Conservation (phyloP, 106 monocot species). For the Acorus calamus region DNA sequence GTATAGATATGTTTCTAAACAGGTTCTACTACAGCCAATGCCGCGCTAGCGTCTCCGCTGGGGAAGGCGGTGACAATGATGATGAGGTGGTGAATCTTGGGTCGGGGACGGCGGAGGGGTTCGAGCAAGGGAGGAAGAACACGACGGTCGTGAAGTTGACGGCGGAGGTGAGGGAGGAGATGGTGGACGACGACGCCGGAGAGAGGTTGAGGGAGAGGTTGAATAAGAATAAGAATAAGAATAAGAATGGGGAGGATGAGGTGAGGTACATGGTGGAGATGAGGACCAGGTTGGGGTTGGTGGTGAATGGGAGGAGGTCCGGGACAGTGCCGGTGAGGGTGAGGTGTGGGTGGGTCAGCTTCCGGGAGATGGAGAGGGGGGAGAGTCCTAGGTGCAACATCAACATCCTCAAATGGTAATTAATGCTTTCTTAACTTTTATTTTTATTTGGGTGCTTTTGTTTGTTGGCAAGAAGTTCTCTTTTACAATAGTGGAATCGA, state of each 20-base stretch:
- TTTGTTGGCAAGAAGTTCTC: too few relatives aligned
- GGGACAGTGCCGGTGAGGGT: not conserved
- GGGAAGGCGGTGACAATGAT: not conserved
- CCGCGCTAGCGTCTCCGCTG: too few relatives aligned
- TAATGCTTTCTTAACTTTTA: too few relatives aligned
- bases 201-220: not conserved
- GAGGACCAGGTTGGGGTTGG: not conserved
- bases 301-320: not conserved
- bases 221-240: too few relatives aligned
- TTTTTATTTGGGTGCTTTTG: too few relatives aligned
- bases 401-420: slow-evolving; percentile 1
- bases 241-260: too few relatives aligned
- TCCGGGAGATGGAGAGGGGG: not conserved
- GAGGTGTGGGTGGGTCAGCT: not conserved
- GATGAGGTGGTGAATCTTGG: not conserved
- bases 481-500: too few relatives aligned
- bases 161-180: not conserved
- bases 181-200: slow-evolving; percentile 3
- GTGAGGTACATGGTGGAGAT: not conserved
- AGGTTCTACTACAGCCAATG: too few relatives aligned
- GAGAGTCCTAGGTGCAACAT: slow-evolving; percentile 1
- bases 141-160: slow-evolving; percentile 10
- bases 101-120: not conserved
- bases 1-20: too few relatives aligned
- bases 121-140: slow-evolving; percentile 6